Evolutionary conservation across 352 stramenopile genomes (phyloP), one percentile per base, ranked within the genome.

Genomic region (Pythium biforme): DNA sequence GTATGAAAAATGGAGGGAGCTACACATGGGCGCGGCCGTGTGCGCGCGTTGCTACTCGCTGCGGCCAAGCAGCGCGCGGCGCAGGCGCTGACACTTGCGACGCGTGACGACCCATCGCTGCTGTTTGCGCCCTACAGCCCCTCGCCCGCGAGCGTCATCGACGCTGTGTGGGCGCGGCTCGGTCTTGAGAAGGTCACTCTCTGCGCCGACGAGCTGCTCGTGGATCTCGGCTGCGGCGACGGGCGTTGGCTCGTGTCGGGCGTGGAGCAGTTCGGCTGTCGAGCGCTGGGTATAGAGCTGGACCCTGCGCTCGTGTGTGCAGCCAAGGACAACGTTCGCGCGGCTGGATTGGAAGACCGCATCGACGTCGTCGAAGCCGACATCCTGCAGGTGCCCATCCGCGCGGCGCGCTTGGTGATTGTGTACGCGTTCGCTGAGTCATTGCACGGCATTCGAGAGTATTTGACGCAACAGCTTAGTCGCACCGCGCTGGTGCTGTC

Each of bases 361-460:
- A 87, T 95, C 62, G 23, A 58, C 0, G 68, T 94, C n/a, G 22
- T 77, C 4, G 45, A 81, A 11, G 74, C 66, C 33, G 84, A 93
- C 53, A 81, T 95, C 65, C 67, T 92, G 69, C 33, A 59, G 23
- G 59, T 69, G 8, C 66, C 84, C 46, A 79, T 94, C 46, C 76
- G 68, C 11, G 33, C 46, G 19, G 86, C 83, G 14, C 67, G 69
- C 15, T 41, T 95, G 20, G 86, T 94, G 31, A 89, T 95, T 62
- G 81, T 94, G 14, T 95, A 95, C 60, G 86, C 86, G 11, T 95
- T 94, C 46, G 79, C 79, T 19, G 80, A 92, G 69, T 87, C 84
- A n/a, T 61, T 95, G 22, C 51, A 65, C 19, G 72, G 75, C 0
- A 94, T 94, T 52, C 71, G 81, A 25, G 60, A 83, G 52, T 70